Evolutionary conservation across 208 protist species (phyloP).

Genomic region (Phytomonas sp.): DNA sequence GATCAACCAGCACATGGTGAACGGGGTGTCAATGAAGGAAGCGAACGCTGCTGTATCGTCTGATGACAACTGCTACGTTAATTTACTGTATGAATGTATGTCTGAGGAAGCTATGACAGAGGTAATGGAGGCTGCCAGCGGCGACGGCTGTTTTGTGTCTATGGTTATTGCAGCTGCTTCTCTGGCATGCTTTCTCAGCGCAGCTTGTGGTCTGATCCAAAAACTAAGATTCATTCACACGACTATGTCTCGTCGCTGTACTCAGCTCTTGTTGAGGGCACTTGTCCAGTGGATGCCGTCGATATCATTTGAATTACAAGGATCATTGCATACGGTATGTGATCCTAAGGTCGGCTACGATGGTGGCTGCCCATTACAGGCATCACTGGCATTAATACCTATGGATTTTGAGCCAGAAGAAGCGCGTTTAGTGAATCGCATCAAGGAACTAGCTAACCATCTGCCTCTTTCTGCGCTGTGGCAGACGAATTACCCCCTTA

Average conservation of each 20-base stretch:
- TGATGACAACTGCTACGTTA: slow-evolving; percentile 6
- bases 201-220: neutral
- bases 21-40: neutral
- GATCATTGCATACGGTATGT: neutral
- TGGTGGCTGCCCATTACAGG: neutral
- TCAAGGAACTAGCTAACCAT: neutral
- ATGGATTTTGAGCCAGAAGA: neutral
- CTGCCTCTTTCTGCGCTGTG: neutral
- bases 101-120: slow-evolving; percentile 14
- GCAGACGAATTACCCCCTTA: neutral
- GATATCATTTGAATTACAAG: neutral
- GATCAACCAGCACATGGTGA: neutral
- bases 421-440: neutral
- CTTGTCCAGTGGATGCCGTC: slow-evolving; percentile 1
- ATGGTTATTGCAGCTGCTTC: neutral
- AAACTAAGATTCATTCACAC: neutral
- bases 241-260: neutral
- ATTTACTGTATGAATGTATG: slow-evolving; percentile 20
- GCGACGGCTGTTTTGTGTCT: slow-evolving; percentile 1
- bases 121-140: slow-evolving; percentile 18
- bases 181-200: neutral
- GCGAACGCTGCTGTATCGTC: neutral
- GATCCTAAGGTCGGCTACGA: neutral
- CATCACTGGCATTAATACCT: neutral
- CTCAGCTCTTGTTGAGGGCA: neutral